A percentile compares a stretch with the other conserved stretches of the same genome.
Evolutionary conservation across 768 basidiomycete species (phyloP).

Genomic region (Rhizopogon vulgaris): DNA sequence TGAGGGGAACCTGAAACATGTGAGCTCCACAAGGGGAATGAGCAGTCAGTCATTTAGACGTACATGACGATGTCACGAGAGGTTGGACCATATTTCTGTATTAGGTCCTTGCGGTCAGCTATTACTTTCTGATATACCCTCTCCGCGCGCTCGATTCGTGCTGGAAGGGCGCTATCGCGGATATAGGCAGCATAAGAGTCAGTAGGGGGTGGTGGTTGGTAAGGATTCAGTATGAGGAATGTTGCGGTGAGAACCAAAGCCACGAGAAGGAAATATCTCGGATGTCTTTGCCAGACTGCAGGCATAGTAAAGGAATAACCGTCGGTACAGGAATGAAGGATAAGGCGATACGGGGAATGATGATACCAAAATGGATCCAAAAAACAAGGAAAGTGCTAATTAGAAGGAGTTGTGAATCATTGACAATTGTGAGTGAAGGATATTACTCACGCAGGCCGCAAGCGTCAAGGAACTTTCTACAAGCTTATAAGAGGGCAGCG

Average conservation of each 20-base stretch:
- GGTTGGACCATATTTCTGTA: conserved; percentile 48
- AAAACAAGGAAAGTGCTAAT: not conserved
- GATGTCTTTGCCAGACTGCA: conserved; percentile 37
- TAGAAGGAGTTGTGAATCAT: not conserved
- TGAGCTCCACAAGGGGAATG: conserved; percentile 2
- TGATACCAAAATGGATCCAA: not conserved
- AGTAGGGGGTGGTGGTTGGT: conserved; percentile 19
- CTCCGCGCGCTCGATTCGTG: conserved; percentile 37
- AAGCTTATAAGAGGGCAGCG: no score
- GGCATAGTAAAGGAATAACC: conserved; percentile 17
- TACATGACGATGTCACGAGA: conserved; percentile 43
- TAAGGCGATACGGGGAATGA: conserved; percentile 8
- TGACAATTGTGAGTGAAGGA: not conserved
- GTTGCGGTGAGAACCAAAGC: conserved; percentile 36
- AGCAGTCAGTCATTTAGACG: conserved; percentile 12
- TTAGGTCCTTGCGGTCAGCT: conserved; percentile 37
- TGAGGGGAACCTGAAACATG: conserved; percentile 42
- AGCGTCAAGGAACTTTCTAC: no score
- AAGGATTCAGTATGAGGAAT: conserved; percentile 41
- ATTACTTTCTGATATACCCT: conserved; percentile 40
- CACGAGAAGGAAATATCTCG: conserved; percentile 44
- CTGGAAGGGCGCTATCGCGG: conserved; percentile 31
- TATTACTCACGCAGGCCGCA: not conserved
- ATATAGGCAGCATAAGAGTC: conserved; percentile 17
- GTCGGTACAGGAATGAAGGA: conserved; percentile 7